phyloP scores from a whole-genome alignment of 768 basidiomycete genomes.

The Hortiboletus campestris region DNA sequence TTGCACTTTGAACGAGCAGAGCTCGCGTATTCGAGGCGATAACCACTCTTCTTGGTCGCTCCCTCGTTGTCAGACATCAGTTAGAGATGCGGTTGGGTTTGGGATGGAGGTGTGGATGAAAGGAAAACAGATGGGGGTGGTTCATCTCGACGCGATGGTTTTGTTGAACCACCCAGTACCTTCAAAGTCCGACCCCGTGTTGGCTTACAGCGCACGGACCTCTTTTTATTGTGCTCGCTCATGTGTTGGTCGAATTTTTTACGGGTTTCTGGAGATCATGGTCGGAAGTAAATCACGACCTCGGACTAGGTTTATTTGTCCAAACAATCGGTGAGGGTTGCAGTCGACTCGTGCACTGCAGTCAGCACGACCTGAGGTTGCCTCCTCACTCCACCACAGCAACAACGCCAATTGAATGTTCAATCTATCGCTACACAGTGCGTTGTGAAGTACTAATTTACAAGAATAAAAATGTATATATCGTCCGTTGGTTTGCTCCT shows the following conservation, averaged over 20 bases:
- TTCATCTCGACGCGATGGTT: slow-evolving; percentile 40
- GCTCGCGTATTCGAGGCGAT: slow-evolving; percentile 75
- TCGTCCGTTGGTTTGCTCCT: neutral
- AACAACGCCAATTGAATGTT: neutral
- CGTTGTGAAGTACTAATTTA: slow-evolving; percentile 3
- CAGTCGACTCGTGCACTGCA: neutral
- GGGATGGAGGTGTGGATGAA: slow-evolving; percentile 25
- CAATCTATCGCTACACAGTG: neutral
- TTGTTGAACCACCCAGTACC: slow-evolving; percentile 38
- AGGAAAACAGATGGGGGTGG: slow-evolving; percentile 32
- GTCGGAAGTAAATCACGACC: slow-evolving; percentile 12
- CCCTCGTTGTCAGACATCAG: slow-evolving; percentile 38
- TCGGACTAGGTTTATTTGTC: slow-evolving; percentile 29
- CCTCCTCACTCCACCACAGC: neutral
- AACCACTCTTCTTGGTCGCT: slow-evolving; percentile 44
- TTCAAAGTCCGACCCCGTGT: slow-evolving; percentile 37
- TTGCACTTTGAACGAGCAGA: slow-evolving; percentile 75
- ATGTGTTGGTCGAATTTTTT: slow-evolving; percentile 19
- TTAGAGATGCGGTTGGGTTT: slow-evolving; percentile 18
- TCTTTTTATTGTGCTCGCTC: slow-evolving; percentile 26
- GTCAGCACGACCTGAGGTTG: neutral
- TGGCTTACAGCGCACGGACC: slow-evolving; percentile 37
- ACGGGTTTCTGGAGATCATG: slow-evolving; percentile 10
- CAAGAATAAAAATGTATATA: slow-evolving; percentile 6
- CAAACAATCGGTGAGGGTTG: slow-evolving; percentile 23